Evolutionary conservation across 2,329 filamentous ascomycete species (phyloP).

Genomic region (Diaporthe helianthi): DNA sequence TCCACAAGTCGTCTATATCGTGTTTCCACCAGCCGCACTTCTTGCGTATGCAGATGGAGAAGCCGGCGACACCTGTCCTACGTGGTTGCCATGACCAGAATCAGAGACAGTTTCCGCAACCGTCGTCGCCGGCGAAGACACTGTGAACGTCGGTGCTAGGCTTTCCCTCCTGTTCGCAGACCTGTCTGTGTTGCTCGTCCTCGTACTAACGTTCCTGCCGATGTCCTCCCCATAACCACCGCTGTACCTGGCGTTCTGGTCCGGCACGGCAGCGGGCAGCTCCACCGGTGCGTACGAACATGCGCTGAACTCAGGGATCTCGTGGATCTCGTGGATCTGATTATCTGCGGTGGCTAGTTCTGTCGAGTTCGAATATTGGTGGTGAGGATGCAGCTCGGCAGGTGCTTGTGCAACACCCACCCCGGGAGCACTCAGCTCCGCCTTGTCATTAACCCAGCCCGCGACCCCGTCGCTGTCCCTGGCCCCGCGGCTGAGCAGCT

Average conservation of each 20-base stretch:
- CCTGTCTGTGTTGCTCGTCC: constrained; percentile 17
- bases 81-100: background rate
- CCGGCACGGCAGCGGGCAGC: constrained; percentile 12
- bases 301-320: constrained; percentile 4
- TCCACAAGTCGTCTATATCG: background rate
- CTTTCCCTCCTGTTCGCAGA: constrained; percentile 8
- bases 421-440: background rate
- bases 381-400: background rate
- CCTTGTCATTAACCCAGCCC: constrained; percentile 10
- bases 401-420: background rate
- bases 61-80: constrained; percentile 14
- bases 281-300: constrained; percentile 17
- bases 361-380: background rate
- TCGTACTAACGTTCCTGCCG: constrained; percentile 9
- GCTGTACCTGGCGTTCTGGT: constrained; percentile 3
- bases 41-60: constrained; percentile 10
- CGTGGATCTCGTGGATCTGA: constrained; percentile 23
- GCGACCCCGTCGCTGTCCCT: background rate
- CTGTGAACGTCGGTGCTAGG: constrained; percentile 3
- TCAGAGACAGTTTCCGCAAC: constrained; percentile 15
- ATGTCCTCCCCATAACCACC: constrained; percentile 4
- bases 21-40: constrained; percentile 13
- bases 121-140: constrained; percentile 14
- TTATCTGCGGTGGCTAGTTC: background rate
- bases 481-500: background rate